Percentiles rank a stretch among this genome's conserved stretches.
These are phyloP conservation scores for Acidomyces sp. DNA, from an alignment of 495 filamentous ascomycete species.

Conservation along the genomic window DNA sequence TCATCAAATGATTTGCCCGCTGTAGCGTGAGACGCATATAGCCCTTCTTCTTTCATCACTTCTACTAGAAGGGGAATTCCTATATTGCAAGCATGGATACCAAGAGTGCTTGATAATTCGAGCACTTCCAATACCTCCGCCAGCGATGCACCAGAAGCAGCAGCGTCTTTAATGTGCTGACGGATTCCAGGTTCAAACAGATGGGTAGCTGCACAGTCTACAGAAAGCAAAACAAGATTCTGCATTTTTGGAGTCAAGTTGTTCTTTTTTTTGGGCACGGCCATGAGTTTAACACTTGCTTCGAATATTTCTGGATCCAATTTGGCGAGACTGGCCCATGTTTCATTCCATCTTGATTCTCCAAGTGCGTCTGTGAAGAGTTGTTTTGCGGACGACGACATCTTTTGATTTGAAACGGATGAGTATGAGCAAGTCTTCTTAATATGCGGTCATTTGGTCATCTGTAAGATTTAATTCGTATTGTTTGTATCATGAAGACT, in stretches of 20 bases:
- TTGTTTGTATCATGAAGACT: too few relatives aligned
- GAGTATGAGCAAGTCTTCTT: neutral
- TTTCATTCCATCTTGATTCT: neutral
- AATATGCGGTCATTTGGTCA: too few relatives aligned
- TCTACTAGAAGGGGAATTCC: neutral
- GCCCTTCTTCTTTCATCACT: slow-evolving; percentile 1
- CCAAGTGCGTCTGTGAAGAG: neutral
- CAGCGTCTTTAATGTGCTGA: neutral
- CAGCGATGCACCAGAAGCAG: neutral
- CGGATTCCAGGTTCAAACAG: neutral
- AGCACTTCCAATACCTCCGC: slow-evolving; percentile 1
- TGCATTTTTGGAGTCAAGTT: neutral
- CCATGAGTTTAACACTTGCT: slow-evolving; percentile 1
- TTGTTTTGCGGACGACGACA: neutral
- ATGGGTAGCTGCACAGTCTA: slow-evolving; percentile 1
- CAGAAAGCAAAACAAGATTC: neutral
- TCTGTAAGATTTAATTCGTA: too few relatives aligned
- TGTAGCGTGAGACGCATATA: neutral
- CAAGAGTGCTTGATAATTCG: slow-evolving; percentile 1
- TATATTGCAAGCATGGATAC: slow-evolving; percentile 2
- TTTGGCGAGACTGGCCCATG: neutral
- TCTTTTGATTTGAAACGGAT: neutral
- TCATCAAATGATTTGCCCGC: neutral
- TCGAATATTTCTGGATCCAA: slow-evolving; percentile 1
- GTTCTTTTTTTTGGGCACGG: neutral